Evolutionary conservation across 768 basidiomycete genomes (phyloP).

Genomic region (Tylopilus plumbeoviolaceoides): DNA sequence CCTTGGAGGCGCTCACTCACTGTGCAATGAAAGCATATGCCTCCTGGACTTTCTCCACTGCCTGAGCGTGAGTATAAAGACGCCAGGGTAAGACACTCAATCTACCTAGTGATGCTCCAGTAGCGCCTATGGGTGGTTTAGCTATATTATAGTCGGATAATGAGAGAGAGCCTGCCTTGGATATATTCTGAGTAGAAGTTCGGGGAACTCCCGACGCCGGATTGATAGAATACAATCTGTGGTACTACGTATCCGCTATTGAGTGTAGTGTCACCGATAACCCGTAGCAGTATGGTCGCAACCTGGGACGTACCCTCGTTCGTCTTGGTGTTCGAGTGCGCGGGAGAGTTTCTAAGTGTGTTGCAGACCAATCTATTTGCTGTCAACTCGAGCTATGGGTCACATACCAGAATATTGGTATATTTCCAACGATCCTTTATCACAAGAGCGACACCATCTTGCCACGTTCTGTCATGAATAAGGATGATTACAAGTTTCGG

Average conservation of each 20-base stretch:
- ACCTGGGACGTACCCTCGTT: constrained; percentile 29
- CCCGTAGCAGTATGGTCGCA: neutral
- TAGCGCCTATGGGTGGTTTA: constrained; percentile 45
- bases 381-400: neutral
- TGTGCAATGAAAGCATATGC: constrained; percentile 79
- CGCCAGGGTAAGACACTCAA: neutral
- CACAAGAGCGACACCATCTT: constrained; percentile 48
- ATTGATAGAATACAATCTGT: constrained; percentile 63
- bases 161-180: constrained; percentile 42
- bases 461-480: constrained; percentile 56
- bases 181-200: constrained; percentile 57
- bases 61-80: constrained; percentile 3
- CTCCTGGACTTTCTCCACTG: constrained; percentile 72
- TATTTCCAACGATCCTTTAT: constrained; percentile 42
- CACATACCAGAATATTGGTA: constrained; percentile 53
- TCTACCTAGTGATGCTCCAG: constrained; percentile 58
- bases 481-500: constrained; percentile 4
- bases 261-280: neutral
- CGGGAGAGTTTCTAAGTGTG: constrained; percentile 47
- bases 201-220: constrained; percentile 55
- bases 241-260: constrained; percentile 40
- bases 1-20: constrained; percentile 37
- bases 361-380: neutral
- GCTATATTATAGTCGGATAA: constrained; percentile 1
- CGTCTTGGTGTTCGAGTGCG: constrained; percentile 47